These are phyloP conservation scores for Chlamydomonas sphaeroides DNA, from an alignment of 139 green algal species.

Conservation along the genomic window DNA sequence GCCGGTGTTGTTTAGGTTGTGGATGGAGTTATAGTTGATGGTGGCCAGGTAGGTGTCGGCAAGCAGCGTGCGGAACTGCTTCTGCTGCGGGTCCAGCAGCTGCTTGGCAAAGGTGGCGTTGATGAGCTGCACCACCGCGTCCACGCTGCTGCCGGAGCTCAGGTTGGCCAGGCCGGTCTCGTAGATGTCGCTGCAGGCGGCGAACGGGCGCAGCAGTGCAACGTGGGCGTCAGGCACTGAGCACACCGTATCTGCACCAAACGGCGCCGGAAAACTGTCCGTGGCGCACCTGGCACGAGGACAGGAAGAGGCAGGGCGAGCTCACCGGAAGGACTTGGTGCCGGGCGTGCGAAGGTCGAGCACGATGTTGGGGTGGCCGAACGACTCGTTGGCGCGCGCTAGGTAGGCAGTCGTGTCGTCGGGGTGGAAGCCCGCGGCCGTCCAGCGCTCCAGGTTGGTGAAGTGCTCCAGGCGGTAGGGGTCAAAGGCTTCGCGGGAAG, in stretches of 20 bases:
- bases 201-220: too few relatives aligned
- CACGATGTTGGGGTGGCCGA: conserved; percentile 46
- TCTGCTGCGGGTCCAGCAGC: conserved; percentile 37
- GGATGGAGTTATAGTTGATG: conserved; percentile 39
- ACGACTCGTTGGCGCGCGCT: background rate
- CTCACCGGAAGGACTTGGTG: conserved; percentile 30
- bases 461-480: conserved; percentile 43
- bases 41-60: conserved; percentile 26
- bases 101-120: background rate
- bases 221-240: too few relatives aligned
- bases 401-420: conserved; percentile 36
- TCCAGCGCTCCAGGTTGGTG: conserved; percentile 23
- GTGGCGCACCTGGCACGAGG: background rate
- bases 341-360: conserved; percentile 40
- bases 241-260: too few relatives aligned
- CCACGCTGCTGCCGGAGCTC: background rate
- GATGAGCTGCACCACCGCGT: background rate
- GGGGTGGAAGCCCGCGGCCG: conserved; percentile 4
- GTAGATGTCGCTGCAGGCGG: conserved; percentile 45
- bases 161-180: conserved; percentile 15
- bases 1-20: conserved; percentile 1
- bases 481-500: conserved; percentile 43
- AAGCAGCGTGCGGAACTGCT: conserved; percentile 16
- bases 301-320: background rate
- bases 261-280: too few relatives aligned